A percentile compares a stretch with the other conserved stretches of the same genome.
These are phyloP conservation scores for Lasiodiplodia citricola DNA, from an alignment of 2,329 filamentous ascomycete species.

Conservation along the genomic window DNA sequence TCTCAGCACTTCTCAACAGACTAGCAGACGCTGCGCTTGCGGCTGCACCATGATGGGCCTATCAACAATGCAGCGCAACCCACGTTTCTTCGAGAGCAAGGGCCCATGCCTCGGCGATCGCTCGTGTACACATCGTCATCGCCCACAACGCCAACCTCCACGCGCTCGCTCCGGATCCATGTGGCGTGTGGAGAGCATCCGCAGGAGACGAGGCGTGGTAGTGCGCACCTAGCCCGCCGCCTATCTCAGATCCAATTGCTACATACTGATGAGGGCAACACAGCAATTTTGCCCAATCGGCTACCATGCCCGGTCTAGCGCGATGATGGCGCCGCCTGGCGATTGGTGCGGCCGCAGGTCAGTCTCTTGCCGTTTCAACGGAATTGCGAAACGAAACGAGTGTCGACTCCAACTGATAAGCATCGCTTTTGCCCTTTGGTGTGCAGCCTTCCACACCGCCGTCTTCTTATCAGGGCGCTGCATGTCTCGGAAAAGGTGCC, in stretches of 20 bases:
- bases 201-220: not conserved
- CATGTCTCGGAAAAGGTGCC: slow-evolving; percentile 14
- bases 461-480: not conserved
- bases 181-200: not conserved
- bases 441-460: not conserved
- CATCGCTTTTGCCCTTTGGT: not conserved
- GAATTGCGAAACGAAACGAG: not conserved
- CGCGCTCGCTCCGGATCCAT: not conserved
- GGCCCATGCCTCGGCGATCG: slow-evolving; percentile 12
- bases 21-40: not conserved
- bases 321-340: not conserved
- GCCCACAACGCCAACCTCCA: not conserved
- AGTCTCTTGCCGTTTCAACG: slow-evolving; percentile 10
- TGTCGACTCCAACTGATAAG: not conserved
- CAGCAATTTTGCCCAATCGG: slow-evolving; percentile 1
- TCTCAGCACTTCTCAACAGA: not conserved
- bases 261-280: not conserved
- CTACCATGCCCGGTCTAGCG: not conserved
- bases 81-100: slow-evolving; percentile 7
- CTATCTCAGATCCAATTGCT: not conserved
- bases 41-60: not conserved
- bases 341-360: not conserved
- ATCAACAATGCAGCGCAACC: not conserved
- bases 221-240: not conserved
- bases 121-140: slow-evolving; percentile 7